Base-by-base conservation (phyloP, 805 yeast genomes). In the Wickerhamiella kurtzmanii region DNA sequence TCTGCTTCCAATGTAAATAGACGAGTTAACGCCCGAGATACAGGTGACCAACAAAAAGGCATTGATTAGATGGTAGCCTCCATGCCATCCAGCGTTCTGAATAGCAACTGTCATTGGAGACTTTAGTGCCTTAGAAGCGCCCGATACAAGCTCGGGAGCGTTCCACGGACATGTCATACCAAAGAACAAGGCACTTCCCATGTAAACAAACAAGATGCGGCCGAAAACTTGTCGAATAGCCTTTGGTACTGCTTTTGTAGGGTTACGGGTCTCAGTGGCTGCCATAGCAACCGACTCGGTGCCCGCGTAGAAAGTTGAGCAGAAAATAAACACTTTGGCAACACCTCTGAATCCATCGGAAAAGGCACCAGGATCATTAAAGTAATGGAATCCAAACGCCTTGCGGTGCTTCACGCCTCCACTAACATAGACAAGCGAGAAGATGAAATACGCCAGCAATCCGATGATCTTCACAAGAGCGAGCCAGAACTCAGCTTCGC, bases 1-100 rank as follows among this genome's bases (percentile, higher is more conserved):
- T 60, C 88, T 69, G 2, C 84, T 75, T 9, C 82, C 84, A 60
- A 80, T 71, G 60, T 76, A 81, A 45, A 79, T 74, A 22, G 80
- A 74, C 37, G 80, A 71, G 64, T 80, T 80, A 54, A 79, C 74
- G 8, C 86, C 81, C 25, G 82, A 75, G 35, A 80, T 60, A 55
- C 82, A 76, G 1, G 81, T 77, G 16, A 79, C 57, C 50, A 79
- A 64, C 51, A 80, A 74, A 56, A 81, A 72, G 0, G 84, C 76
- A 52, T 77, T 77, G 53, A 76, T 66, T 51, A 77, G 67, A 55
- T 79, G 73, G 2, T 72, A 65, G 9, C 70, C 65, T 16, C 62
- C 66, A 22, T 61, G 58, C 74, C 74, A 70, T 15, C 76, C 76
- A 11, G 75, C 74, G 46, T 68, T 63, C n/a, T 63, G 64, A 35